phyloP scores from a whole-genome alignment of 352 stramenopile species.

The Globisporangium sylvaticum region DNA sequence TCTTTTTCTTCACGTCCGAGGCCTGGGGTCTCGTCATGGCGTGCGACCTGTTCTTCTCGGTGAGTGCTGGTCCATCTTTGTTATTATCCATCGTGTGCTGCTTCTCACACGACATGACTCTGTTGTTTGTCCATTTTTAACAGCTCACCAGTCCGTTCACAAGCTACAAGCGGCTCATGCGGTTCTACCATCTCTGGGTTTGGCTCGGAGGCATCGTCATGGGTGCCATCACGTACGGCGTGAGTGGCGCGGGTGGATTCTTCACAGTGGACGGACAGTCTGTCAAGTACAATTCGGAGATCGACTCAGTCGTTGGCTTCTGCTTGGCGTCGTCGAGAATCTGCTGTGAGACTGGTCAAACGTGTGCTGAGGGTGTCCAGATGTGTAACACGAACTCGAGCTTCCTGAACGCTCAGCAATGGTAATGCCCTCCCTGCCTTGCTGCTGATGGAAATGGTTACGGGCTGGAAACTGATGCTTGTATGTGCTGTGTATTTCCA shows the following conservation, averaged over 20 bases:
- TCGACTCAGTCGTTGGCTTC: slow-evolving; percentile 70
- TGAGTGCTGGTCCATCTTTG: slow-evolving; percentile 3
- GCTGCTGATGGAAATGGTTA: not conserved
- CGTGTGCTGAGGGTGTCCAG: slow-evolving; percentile 31
- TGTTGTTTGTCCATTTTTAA: not conserved
- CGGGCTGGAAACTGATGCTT: not conserved
- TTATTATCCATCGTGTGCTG: not conserved
- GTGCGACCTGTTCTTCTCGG: slow-evolving; percentile 84
- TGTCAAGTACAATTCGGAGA: slow-evolving; percentile 70
- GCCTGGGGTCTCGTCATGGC: slow-evolving; percentile 87
- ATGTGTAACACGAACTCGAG: slow-evolving; percentile 46
- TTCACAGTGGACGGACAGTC: slow-evolving; percentile 83
- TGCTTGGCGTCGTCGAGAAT: slow-evolving; percentile 81
- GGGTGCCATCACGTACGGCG: slow-evolving; percentile 68
- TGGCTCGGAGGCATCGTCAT: slow-evolving; percentile 82
- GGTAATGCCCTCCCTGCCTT: slow-evolving; percentile 23
- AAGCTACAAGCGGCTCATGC: slow-evolving; percentile 88
- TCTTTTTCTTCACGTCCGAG: slow-evolving; percentile 88
- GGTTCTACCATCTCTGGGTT: slow-evolving; percentile 85
- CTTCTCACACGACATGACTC: not conserved
- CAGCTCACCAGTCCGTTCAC: slow-evolving; percentile 86
- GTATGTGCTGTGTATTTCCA: not conserved
- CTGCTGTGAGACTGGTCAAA: slow-evolving; percentile 55
- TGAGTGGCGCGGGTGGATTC: slow-evolving; percentile 69
- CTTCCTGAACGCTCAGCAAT: slow-evolving; percentile 80